Percentiles rank a stretch among this genome's conserved stretches.
Conservation (phyloP, 179 eudicot genomes). For the Silene coronaria region DNA sequence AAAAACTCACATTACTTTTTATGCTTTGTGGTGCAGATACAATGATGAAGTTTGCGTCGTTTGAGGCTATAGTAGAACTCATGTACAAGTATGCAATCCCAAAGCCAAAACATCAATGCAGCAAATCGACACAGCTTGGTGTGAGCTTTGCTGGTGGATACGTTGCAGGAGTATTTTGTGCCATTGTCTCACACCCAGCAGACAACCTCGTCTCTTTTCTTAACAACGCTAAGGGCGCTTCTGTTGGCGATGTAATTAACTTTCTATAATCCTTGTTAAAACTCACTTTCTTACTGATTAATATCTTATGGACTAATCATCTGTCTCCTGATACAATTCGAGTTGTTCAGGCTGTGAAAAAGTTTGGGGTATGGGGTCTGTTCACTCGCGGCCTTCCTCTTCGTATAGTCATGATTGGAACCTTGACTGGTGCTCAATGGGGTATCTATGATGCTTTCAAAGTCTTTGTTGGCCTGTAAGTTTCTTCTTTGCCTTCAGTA, state of each 20-base stretch:
- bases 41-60: conserved; percentile 92
- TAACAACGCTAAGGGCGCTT: conserved; percentile 81
- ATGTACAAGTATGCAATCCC: conserved; percentile 69
- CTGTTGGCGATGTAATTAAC: conserved; percentile 62
- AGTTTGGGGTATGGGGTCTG: conserved; percentile 60
- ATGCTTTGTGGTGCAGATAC: conserved; percentile 49
- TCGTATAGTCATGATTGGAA: conserved; percentile 88
- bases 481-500: conserved; percentile 15
- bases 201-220: conserved; percentile 89
- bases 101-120: conserved; percentile 77
- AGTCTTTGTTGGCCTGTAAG: conserved; percentile 86
- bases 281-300: neutral
- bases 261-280: neutral
- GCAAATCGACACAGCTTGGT: conserved; percentile 69
- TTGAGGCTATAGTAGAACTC: conserved; percentile 67
- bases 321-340: neutral
- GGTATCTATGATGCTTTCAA: conserved; percentile 78
- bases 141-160: conserved; percentile 83
- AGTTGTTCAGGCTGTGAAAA: conserved; percentile 67
- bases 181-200: conserved; percentile 82
- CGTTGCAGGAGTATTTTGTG: conserved; percentile 73
- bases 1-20: neutral
- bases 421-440: conserved; percentile 88
- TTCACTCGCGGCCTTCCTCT: conserved; percentile 88
- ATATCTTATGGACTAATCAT: neutral